Percentiles rank a stretch among this genome's conserved stretches.
phyloP scores from a whole-genome alignment of 352 stramenopile species.

The Aphanomyces invadans region DNA sequence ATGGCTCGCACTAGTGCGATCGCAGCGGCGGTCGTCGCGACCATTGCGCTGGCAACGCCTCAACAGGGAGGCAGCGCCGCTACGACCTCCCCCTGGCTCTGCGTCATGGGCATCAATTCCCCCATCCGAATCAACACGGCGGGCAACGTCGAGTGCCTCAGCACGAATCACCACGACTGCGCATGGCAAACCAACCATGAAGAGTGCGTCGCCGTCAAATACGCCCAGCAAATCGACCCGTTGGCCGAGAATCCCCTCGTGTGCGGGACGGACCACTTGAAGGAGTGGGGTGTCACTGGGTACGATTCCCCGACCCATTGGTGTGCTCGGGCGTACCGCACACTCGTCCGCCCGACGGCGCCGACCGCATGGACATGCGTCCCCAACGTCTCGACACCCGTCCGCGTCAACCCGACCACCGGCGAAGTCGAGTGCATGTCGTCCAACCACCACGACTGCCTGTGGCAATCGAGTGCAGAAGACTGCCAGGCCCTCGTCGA shows the following conservation, averaged over 20 bases:
- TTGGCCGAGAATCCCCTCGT: not conserved
- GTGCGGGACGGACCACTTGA: not conserved
- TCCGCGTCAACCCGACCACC: not conserved
- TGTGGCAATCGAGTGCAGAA: not conserved
- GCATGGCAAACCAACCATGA: not conserved
- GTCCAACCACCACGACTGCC: not conserved
- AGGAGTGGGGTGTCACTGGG: not conserved
- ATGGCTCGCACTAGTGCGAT: too few species aligned
- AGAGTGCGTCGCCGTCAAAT: not conserved
- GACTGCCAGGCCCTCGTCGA: not conserved
- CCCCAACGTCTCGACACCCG: not conserved
- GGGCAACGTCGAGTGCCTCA: not conserved
- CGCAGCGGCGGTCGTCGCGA: not conserved
- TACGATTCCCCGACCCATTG: not conserved
- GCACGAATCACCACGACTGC: not conserved
- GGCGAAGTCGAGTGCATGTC: not conserved
- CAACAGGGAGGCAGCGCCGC: too few species aligned
- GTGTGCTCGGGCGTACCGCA: not conserved
- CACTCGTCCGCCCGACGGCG: not conserved
- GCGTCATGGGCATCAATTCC: not conserved
- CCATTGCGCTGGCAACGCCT: not conserved
- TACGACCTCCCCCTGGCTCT: not conserved
- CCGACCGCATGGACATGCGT: not conserved
- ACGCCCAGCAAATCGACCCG: not conserved
- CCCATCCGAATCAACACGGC: not conserved